Conservation (phyloP, 164 flowering plant genomes). For the Stephania cephalantha region DNA sequence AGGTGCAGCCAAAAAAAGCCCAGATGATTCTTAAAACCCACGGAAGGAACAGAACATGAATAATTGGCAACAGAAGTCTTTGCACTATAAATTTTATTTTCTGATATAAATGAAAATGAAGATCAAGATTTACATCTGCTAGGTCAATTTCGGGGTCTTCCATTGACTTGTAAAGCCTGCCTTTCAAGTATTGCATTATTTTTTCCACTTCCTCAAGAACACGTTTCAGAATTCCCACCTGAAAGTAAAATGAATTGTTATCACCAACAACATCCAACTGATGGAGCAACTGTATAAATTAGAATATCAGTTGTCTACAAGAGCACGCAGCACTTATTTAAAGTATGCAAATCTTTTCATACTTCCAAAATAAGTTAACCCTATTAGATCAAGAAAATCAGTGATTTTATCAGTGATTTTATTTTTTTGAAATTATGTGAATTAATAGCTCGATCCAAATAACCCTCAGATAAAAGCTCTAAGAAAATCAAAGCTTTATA, state of each 20-base stretch:
- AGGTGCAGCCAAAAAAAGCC: not conserved
- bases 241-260: slow-evolving; percentile 20
- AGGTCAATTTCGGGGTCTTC: slow-evolving; percentile 93
- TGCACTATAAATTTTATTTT: not conserved
- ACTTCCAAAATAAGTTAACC: not conserved
- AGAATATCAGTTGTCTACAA: not conserved
- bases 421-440: not conserved
- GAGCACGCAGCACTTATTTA: not conserved
- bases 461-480: not conserved
- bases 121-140: slow-evolving; percentile 49
- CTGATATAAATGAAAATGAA: not conserved
- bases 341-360: slow-evolving; percentile 1
- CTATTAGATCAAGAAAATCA: not conserved
- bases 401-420: not conserved
- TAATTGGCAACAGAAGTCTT: slow-evolving; percentile 2
- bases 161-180: slow-evolving; percentile 88
- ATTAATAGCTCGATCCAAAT: not conserved
- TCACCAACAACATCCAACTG: not conserved
- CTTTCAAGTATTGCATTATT: slow-evolving; percentile 93
- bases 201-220: slow-evolving; percentile 99
- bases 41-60: not conserved
- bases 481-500: not conserved
- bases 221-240: slow-evolving; percentile 95
- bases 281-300: not conserved
- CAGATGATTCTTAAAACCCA: not conserved